Conservation (phyloP, 2,329 filamentous ascomycete genomes). For the Rutstroemia sp. region DNA sequence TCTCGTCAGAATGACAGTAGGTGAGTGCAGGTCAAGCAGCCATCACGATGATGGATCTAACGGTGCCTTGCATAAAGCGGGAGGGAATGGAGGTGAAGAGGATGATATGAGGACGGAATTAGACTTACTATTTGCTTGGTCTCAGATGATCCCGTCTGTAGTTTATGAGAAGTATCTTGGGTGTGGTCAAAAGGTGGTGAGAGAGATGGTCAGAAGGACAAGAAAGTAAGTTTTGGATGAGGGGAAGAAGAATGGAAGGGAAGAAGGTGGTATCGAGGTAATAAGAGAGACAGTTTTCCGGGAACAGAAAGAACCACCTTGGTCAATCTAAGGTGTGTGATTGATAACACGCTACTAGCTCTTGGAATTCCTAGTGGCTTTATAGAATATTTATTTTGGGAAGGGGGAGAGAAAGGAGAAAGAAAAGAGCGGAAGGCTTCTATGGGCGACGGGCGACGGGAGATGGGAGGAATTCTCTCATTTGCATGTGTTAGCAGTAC, state of each 20-base stretch:
- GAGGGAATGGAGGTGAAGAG: not conserved
- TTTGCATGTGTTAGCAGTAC: not conserved
- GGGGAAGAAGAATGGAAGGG: not conserved
- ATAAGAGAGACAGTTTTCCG: not conserved
- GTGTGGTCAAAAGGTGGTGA: not conserved
- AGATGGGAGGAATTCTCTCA: not conserved
- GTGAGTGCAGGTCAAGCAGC: not conserved
- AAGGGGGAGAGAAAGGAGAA: too few relatives aligned
- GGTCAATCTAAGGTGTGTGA: too few relatives aligned
- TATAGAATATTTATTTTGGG: too few relatives aligned
- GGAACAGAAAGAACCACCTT: not conserved
- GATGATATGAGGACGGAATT: too few relatives aligned
- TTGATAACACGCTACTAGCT: too few relatives aligned
- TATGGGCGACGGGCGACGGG: not conserved
- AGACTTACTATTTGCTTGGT: not conserved
- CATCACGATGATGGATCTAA: not conserved
- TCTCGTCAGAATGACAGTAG: too few relatives aligned
- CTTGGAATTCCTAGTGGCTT: too few relatives aligned
- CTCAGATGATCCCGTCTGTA: not conserved
- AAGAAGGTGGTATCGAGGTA: not conserved
- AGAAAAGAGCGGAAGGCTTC: too few relatives aligned
- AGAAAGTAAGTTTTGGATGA: not conserved
- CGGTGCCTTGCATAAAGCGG: conserved; percentile 12
- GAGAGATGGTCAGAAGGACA: not conserved
- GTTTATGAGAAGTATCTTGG: not conserved